Evolutionary conservation across 257 asterid genomes (phyloP).

Genomic region (Ilex aquifolium): DNA sequence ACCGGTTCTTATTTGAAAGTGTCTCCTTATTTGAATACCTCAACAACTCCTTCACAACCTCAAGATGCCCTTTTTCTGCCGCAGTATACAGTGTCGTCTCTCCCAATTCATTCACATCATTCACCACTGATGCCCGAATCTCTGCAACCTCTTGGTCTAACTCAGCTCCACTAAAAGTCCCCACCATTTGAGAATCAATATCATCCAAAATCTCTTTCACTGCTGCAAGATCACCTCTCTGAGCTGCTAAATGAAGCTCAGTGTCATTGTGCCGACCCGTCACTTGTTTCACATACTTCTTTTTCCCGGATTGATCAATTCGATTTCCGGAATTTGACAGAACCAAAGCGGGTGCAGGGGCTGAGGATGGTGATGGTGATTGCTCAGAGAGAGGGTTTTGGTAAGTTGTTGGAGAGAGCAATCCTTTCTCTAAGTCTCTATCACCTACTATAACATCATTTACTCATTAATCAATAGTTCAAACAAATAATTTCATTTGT

Average conservation of each 20-base stretch:
- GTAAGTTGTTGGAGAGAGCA: slow-evolving; percentile 18
- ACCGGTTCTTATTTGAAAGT: slow-evolving; percentile 39
- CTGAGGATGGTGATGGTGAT: slow-evolving; percentile 37
- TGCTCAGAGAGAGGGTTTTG: slow-evolving; percentile 28
- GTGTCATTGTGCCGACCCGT: slow-evolving; percentile 53
- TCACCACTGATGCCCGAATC: slow-evolving; percentile 44
- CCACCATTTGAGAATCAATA: slow-evolving; percentile 40
- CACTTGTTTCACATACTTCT: slow-evolving; percentile 52
- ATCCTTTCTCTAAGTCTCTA: slow-evolving; percentile 30
- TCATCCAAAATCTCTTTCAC: slow-evolving; percentile 40
- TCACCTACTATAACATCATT: slow-evolving; percentile 17
- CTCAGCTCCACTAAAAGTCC: slow-evolving; percentile 35
- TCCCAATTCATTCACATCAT: slow-evolving; percentile 44
- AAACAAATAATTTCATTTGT: neutral
- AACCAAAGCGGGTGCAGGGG: slow-evolving; percentile 49
- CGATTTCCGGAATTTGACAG: slow-evolving; percentile 50
- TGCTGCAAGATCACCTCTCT: slow-evolving; percentile 39
- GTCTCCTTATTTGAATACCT: slow-evolving; percentile 39
- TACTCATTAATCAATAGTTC: neutral
- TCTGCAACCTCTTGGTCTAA: slow-evolving; percentile 48
- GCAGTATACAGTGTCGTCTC: slow-evolving; percentile 46
- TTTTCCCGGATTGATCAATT: slow-evolving; percentile 50
- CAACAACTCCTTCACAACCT: slow-evolving; percentile 39
- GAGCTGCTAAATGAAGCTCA: slow-evolving; percentile 52
- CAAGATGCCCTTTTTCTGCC: slow-evolving; percentile 44